Conservation (phyloP, 208 protist genomes). For the Leishmania martiniquensis region DNA sequence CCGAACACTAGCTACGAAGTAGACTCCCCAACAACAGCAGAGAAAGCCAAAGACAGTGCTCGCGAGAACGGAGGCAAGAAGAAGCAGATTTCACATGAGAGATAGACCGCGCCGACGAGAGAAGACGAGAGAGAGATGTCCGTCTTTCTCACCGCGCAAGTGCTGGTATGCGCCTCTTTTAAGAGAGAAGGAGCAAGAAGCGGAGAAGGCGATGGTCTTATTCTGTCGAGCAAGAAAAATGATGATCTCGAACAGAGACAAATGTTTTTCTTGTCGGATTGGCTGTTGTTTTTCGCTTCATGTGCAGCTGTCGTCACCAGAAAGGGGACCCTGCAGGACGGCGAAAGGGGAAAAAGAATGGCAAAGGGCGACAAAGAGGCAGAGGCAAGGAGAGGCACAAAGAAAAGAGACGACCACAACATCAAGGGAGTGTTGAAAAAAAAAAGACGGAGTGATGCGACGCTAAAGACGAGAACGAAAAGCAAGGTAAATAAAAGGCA, state of each 20-base stretch:
- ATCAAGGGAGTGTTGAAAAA: neutral
- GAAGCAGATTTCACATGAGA: neutral
- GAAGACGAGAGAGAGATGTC: neutral
- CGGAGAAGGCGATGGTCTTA: neutral
- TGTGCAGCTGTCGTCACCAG: neutral
- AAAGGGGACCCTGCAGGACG: neutral
- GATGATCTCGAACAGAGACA: neutral
- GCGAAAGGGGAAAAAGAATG: neutral
- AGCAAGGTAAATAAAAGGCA: neutral
- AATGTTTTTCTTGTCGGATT: neutral
- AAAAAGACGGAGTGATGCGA: neutral
- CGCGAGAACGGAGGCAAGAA: neutral
- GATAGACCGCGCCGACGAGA: neutral
- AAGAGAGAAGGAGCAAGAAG: neutral
- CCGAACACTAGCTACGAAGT: neutral
- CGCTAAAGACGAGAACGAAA: neutral
- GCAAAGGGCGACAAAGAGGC: neutral
- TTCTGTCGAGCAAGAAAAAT: neutral
- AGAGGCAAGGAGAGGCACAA: neutral
- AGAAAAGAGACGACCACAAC: conserved; percentile 9
- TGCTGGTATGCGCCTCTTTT: neutral
- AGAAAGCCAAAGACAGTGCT: neutral
- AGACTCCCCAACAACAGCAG: neutral
- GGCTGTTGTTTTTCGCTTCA: neutral
- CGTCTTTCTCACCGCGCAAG: neutral